A percentile compares a stretch with the other conserved stretches of the same genome.
Evolutionary conservation across 1,284 basidiomycete species (phyloP).

Genomic region (Cronartium quercuum): DNA sequence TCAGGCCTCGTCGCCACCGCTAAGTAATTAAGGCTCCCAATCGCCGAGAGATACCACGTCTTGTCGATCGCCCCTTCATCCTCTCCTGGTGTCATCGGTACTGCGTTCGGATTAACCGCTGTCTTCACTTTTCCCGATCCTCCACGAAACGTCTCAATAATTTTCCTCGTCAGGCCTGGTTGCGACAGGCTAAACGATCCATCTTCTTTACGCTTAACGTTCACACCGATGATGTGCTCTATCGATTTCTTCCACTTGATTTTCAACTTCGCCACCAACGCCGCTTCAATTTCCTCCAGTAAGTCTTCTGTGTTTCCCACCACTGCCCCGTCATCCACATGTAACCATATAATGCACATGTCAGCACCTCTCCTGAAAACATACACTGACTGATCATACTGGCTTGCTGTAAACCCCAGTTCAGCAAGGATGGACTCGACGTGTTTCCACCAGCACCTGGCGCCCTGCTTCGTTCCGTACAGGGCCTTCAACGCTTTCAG

Average conservation of each 20-base stretch:
- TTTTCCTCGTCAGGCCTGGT: too few relatives aligned
- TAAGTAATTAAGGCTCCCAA: too few relatives aligned
- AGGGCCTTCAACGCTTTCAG: not conserved
- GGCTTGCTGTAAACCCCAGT: not conserved
- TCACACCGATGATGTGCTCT: too few relatives aligned
- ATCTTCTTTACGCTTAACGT: too few relatives aligned
- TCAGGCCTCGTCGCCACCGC: too few relatives aligned
- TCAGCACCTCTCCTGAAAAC: not conserved
- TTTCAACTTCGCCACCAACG: not conserved
- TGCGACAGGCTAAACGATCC: too few relatives aligned
- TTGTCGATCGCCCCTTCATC: too few relatives aligned
- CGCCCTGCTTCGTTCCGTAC: conserved; percentile 13
- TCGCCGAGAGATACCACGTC: too few relatives aligned
- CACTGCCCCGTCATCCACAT: conserved; percentile 11
- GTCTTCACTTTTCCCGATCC: too few relatives aligned
- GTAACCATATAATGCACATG: not conserved
- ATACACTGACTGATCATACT: not conserved
- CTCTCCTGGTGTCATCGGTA: too few relatives aligned
- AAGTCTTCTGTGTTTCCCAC: not conserved
- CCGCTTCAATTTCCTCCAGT: not conserved
- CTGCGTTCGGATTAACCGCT: too few relatives aligned
- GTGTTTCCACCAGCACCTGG: conserved; percentile 13
- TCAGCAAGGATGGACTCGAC: not conserved
- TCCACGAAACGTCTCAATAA: too few relatives aligned
- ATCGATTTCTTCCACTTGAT: conserved; percentile 4